These are phyloP conservation scores for Rubia peregrina DNA, from an alignment of 305 asterid genomes.

Conservation along the genomic window DNA sequence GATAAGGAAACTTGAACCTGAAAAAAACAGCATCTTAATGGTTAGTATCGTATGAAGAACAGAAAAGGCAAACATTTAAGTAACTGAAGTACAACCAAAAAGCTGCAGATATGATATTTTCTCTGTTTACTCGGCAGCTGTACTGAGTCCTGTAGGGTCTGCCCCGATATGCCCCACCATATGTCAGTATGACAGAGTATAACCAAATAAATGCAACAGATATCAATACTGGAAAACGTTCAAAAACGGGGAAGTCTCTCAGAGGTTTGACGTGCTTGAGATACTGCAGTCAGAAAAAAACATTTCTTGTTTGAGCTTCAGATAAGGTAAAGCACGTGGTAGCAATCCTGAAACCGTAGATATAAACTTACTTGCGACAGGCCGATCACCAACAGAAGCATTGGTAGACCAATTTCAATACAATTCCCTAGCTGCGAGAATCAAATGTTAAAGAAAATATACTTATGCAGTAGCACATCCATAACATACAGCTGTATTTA, in stretches of 20 bases:
- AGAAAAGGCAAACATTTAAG: conserved; percentile 1
- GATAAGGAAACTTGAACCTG: conserved; percentile 95
- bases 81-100: conserved; percentile 55
- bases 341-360: conserved; percentile 8
- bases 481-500: not conserved
- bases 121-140: conserved; percentile 83
- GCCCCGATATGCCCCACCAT: conserved; percentile 79
- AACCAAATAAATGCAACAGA: conserved; percentile 71
- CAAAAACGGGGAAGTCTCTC: conserved; percentile 87
- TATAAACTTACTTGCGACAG: conserved; percentile 70
- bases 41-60: conserved; percentile 11
- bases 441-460: not conserved
- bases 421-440: conserved; percentile 81
- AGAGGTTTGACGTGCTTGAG: conserved; percentile 79
- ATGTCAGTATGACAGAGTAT: conserved; percentile 75
- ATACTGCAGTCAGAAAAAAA: conserved; percentile 51
- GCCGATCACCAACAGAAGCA: conserved; percentile 72
- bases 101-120: conserved; percentile 78
- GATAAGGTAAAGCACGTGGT: conserved; percentile 10
- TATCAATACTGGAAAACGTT: conserved; percentile 78
- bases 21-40: conserved; percentile 10
- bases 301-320: conserved; percentile 26
- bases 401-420: conserved; percentile 84
- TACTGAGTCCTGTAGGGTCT: conserved; percentile 49
- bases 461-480: not conserved